Conservation (phyloP, 164 flowering plant genomes). For the Saururus chinensis region DNA sequence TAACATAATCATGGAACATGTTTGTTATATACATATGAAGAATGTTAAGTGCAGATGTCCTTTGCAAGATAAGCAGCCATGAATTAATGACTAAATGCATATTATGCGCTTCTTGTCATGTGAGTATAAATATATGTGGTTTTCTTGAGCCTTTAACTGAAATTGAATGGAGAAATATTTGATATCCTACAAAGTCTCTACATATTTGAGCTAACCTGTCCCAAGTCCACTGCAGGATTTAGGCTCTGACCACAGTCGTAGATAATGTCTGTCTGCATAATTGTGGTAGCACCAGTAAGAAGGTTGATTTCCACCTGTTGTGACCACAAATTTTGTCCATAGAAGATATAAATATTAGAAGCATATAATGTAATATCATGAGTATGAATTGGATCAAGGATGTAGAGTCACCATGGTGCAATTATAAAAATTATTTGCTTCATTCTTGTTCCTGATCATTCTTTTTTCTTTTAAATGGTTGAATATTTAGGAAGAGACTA, state of each 20-base stretch:
- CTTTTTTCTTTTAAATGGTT: not conserved
- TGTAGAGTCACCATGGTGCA: too few relatives aligned
- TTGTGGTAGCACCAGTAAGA: slow-evolving; percentile 74
- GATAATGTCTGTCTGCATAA: slow-evolving; percentile 58
- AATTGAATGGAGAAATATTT: not conserved
- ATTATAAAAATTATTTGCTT: too few relatives aligned
- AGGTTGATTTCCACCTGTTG: slow-evolving; percentile 75
- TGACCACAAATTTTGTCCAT: not conserved
- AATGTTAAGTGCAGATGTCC: too few relatives aligned
- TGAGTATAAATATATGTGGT: too few relatives aligned
- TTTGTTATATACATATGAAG: too few relatives aligned
- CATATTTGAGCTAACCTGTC: slow-evolving; percentile 45
- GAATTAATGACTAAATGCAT: too few relatives aligned
- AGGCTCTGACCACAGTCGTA: slow-evolving; percentile 93
- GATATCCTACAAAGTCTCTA: not conserved
- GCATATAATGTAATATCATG: not conserved
- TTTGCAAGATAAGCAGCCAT: too few relatives aligned
- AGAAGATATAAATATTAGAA: not conserved
- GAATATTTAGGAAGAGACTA: not conserved
- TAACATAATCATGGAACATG: too few relatives aligned
- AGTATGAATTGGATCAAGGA: too few relatives aligned
- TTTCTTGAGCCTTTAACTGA: too few relatives aligned
- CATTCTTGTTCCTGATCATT: not conserved
- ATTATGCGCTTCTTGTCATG: too few relatives aligned
- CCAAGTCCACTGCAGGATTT: slow-evolving; percentile 89